These are phyloP conservation scores for Cymbopogon citratus DNA, from an alignment of 176 grass and related monocot species.

Conservation along the genomic window DNA sequence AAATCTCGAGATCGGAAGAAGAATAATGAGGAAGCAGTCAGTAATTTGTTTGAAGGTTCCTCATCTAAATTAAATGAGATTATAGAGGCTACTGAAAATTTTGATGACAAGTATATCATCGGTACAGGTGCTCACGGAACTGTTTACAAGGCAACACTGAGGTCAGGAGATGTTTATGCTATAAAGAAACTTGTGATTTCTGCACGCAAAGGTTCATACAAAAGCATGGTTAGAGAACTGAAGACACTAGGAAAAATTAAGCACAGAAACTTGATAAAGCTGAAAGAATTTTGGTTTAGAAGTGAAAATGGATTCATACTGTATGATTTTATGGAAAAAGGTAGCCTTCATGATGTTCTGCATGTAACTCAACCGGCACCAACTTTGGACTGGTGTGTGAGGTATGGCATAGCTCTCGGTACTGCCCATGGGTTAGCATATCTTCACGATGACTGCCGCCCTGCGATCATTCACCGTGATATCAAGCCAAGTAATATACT, in stretches of 20 bases:
- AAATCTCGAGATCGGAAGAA: slow-evolving; percentile 12
- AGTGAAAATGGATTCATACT: slow-evolving; percentile 69
- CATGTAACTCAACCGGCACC: slow-evolving; percentile 40
- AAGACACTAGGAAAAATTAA: slow-evolving; percentile 60
- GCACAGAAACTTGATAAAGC: slow-evolving; percentile 74
- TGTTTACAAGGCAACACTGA: slow-evolving; percentile 59
- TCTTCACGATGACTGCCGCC: slow-evolving; percentile 68
- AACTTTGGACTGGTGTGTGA: slow-evolving; percentile 51
- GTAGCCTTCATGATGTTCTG: slow-evolving; percentile 78
- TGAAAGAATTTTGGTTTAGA: slow-evolving; percentile 57
- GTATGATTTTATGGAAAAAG: slow-evolving; percentile 78
- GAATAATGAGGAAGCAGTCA: slow-evolving; percentile 2
- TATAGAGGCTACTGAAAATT: slow-evolving; percentile 58
- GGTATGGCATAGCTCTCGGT: slow-evolving; percentile 66
- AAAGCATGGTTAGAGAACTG: slow-evolving; percentile 72
- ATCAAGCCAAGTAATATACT: slow-evolving; percentile 92
- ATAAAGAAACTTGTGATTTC: slow-evolving; percentile 56
- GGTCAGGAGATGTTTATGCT: slow-evolving; percentile 52
- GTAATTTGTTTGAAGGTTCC: slow-evolving; percentile 43
- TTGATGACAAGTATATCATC: slow-evolving; percentile 43
- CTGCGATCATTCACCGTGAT: slow-evolving; percentile 69
- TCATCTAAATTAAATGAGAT: slow-evolving; percentile 50
- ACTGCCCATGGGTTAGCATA: slow-evolving; percentile 67
- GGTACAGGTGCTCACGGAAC: slow-evolving; percentile 58
- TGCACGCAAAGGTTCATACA: slow-evolving; percentile 30